Evolutionary conservation across 2,329 filamentous ascomycete species (phyloP).

Genomic region (Pseudogymnoascus sp.): DNA sequence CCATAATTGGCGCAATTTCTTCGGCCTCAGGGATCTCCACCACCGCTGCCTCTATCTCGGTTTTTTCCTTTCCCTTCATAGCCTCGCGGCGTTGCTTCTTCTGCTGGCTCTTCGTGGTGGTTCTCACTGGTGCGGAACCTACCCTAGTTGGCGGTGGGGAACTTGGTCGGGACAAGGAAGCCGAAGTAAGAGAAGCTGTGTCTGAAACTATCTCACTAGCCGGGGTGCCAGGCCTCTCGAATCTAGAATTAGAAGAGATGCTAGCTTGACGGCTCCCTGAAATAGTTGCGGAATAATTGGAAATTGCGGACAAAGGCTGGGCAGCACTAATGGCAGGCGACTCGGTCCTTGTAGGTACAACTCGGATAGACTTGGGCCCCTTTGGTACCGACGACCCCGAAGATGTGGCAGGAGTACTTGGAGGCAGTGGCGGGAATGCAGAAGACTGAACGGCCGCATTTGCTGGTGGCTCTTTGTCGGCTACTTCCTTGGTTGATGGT

Average conservation of each 20-base stretch:
- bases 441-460: conserved; percentile 25
- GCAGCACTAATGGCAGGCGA: conserved; percentile 34
- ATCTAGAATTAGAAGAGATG: conserved; percentile 38
- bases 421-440: conserved; percentile 47
- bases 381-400: conserved; percentile 45
- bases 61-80: conserved; percentile 55
- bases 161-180: conserved; percentile 64
- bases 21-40: conserved; percentile 30
- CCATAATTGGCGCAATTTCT: conserved; percentile 63
- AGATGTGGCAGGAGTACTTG: conserved; percentile 39
- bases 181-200: conserved; percentile 66
- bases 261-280: conserved; percentile 45
- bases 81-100: conserved; percentile 69
- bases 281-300: conserved; percentile 34
- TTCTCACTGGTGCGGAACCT: conserved; percentile 61
- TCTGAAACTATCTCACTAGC: conserved; percentile 71
- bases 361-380: conserved; percentile 60
- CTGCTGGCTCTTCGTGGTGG: conserved; percentile 70
- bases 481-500: conserved; percentile 15
- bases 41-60: conserved; percentile 49
- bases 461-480: conserved; percentile 16
- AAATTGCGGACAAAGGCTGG: conserved; percentile 28
- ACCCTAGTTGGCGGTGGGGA: conserved; percentile 63
- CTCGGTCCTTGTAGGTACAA: conserved; percentile 62
- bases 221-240: conserved; percentile 62